Evolutionary conservation across 257 asterid genomes (phyloP).

Genomic region (Nicotiana otophora): DNA sequence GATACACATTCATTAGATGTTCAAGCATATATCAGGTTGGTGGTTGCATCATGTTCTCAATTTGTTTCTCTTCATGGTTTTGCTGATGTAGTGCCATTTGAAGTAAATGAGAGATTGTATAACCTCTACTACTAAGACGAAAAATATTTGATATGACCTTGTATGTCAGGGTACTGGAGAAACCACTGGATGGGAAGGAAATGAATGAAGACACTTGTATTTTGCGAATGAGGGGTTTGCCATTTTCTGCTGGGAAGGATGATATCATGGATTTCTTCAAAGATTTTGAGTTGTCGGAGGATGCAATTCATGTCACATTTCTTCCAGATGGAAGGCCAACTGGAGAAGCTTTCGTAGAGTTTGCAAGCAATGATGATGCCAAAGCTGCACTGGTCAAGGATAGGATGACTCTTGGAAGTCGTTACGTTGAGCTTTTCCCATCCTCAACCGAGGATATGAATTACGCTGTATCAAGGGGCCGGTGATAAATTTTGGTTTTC

Average conservation of each 20-base stretch:
- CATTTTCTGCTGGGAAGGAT: constrained; percentile 85
- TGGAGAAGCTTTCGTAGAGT: constrained; percentile 95
- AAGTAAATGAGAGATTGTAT: not conserved
- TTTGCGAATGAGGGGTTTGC: constrained; percentile 77
- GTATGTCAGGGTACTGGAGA: constrained; percentile 45
- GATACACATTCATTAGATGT: not conserved
- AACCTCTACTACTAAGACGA: not conserved
- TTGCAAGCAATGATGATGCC: constrained; percentile 60
- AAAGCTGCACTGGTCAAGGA: constrained; percentile 79
- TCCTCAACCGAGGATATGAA: constrained; percentile 59
- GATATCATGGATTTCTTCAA: constrained; percentile 81
- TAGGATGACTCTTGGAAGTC: constrained; percentile 87
- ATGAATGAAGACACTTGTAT: constrained; percentile 48
- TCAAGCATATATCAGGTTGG: not conserved
- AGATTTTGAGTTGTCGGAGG: constrained; percentile 54
- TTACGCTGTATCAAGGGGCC: constrained; percentile 54
- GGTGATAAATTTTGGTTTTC: constrained; percentile 26
- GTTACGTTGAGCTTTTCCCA: constrained; percentile 75
- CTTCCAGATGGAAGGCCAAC: constrained; percentile 71
- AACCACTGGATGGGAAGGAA: constrained; percentile 56
- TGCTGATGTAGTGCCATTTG: not conserved
- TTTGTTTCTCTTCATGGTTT: not conserved
- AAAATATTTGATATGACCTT: constrained; percentile 2
- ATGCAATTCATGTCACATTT: constrained; percentile 50
- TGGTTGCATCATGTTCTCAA: not conserved